phyloP scores from a whole-genome alignment of 305 asterid species.

The Petunia hybrid region DNA sequence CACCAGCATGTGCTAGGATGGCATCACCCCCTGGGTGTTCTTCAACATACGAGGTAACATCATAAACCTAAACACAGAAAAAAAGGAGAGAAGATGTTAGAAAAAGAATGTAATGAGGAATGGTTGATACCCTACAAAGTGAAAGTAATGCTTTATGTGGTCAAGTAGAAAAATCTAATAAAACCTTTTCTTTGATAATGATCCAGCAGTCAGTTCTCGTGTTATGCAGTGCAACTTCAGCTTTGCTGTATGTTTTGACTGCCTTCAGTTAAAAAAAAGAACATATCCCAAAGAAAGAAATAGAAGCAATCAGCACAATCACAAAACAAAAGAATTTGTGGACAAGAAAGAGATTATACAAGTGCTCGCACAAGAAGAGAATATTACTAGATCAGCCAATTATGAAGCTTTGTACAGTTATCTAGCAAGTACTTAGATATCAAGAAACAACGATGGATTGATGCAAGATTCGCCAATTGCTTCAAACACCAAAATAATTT shows the following conservation, averaged over 20 bases:
- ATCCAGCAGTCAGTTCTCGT: slow-evolving; percentile 93
- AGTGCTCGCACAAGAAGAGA: not conserved
- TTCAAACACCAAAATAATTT: not conserved
- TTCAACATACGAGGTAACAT: slow-evolving; percentile 93
- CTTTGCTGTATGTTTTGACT: slow-evolving; percentile 63
- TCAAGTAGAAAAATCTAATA: slow-evolving; percentile 30
- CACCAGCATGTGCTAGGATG: slow-evolving; percentile 87
- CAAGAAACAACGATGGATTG: not conserved
- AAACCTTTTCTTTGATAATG: slow-evolving; percentile 89
- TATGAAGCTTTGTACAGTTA: not conserved
- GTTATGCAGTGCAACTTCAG: slow-evolving; percentile 79
- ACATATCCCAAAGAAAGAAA: not conserved
- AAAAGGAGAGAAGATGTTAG: slow-evolving; percentile 22
- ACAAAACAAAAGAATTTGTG: not conserved
- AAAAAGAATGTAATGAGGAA: not conserved
- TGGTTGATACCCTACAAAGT: not conserved
- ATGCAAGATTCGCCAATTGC: not conserved
- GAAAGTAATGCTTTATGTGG: not conserved
- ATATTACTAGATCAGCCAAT: not conserved
- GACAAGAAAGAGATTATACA: not conserved
- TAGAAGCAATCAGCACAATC: not conserved
- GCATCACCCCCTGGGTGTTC: slow-evolving; percentile 99
- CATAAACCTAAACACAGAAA: slow-evolving; percentile 68
- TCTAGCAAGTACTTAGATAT: too few relatives aligned
- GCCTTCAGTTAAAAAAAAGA: slow-evolving; percentile 43